Evolutionary conservation across 176 grass and related monocot species (phyloP).

Genomic region (Typha latifolia): DNA sequence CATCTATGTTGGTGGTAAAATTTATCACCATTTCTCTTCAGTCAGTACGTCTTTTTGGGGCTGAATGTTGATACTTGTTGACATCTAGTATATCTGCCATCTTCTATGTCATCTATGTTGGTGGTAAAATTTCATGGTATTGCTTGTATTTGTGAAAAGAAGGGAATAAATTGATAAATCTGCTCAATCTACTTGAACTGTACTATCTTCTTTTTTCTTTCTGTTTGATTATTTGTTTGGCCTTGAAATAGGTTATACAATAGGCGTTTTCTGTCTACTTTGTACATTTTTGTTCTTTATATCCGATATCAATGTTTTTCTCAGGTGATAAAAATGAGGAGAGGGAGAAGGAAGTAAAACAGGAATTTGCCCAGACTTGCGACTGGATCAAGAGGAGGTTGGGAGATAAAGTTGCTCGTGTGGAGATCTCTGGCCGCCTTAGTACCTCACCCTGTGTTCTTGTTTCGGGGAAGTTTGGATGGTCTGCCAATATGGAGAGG

Average conservation of each 20-base stretch:
- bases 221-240: too few species aligned
- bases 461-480: constrained; percentile 92
- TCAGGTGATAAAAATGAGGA: constrained; percentile 89
- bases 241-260: too few species aligned
- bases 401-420: constrained; percentile 82
- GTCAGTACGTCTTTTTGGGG: not conserved
- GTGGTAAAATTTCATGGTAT: not conserved
- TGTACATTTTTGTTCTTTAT: constrained; percentile 23
- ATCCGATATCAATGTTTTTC: constrained; percentile 9
- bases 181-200: not conserved
- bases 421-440: constrained; percentile 81
- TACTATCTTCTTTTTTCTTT: not conserved
- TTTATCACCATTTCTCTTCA: not conserved
- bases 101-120: not conserved
- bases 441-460: constrained; percentile 90
- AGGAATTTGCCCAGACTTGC: constrained; percentile 81
- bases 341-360: constrained; percentile 77
- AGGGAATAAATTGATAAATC: not conserved
- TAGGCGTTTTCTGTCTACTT: not conserved
- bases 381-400: constrained; percentile 95
- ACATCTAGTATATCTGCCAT: not conserved
- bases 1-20: not conserved
- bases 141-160: too few species aligned
- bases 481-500: constrained; percentile 99
- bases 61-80: not conserved